These are phyloP conservation scores for Knoxdaviesia capensis DNA, from an alignment of 2,329 filamentous ascomycete species.

Conservation along the genomic window DNA sequence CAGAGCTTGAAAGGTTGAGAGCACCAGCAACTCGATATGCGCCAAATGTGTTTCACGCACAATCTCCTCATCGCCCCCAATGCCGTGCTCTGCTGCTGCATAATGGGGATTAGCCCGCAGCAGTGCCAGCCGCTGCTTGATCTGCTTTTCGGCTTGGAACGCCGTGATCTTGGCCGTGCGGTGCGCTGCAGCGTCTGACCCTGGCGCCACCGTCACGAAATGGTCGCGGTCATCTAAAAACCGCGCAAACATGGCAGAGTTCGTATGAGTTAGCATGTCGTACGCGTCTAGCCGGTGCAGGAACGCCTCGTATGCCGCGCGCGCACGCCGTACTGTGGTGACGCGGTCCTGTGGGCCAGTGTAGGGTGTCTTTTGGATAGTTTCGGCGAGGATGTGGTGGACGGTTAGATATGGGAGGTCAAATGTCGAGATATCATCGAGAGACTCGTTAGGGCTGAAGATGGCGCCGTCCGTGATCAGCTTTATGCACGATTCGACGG, in stretches of 20 bases:
- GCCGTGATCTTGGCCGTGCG: conserved; percentile 71
- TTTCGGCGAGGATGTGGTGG: conserved; percentile 60
- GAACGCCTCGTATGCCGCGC: conserved; percentile 58
- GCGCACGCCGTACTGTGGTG: conserved; percentile 38
- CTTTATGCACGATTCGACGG: conserved; percentile 53
- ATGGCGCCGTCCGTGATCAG: conserved; percentile 53
- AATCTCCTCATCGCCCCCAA: conserved; percentile 57
- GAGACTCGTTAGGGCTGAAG: conserved; percentile 76
- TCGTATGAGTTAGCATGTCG: conserved; percentile 41
- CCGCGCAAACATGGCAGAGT: conserved; percentile 49
- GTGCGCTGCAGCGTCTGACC: conserved; percentile 38
- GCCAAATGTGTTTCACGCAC: conserved; percentile 62
- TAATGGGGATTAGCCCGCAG: conserved; percentile 25
- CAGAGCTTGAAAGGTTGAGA: conserved; percentile 70
- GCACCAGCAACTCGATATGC: conserved; percentile 50
- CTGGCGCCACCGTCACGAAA: conserved; percentile 51
- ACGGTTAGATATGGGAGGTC: conserved; percentile 73
- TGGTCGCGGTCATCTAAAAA: conserved; percentile 52
- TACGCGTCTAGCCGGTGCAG: conserved; percentile 63
- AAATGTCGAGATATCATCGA: conserved; percentile 73
- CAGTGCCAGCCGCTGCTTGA: conserved; percentile 61
- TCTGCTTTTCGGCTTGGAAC: conserved; percentile 67
- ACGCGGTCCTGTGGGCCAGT: conserved; percentile 35
- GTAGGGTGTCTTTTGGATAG: conserved; percentile 47
- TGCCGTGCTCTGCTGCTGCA: conserved; percentile 18